Evolutionary conservation across 768 basidiomycete genomes (phyloP).

Genomic region (Leccinum truebloodii): DNA sequence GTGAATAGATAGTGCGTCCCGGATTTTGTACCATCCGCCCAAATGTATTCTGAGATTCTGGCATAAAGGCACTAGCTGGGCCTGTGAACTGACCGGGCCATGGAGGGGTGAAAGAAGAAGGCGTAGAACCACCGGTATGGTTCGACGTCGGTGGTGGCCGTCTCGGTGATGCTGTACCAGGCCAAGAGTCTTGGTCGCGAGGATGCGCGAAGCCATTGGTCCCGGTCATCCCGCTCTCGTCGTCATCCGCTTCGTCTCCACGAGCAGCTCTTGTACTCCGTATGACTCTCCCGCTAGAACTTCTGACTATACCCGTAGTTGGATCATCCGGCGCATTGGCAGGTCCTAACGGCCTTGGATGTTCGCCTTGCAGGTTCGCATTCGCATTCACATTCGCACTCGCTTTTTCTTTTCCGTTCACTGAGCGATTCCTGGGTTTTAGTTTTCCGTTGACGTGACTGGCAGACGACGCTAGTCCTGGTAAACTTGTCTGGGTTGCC

Average conservation of each 20-base stretch:
- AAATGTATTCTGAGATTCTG: slow-evolving; percentile 43
- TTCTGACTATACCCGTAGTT: slow-evolving; percentile 27
- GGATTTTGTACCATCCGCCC: slow-evolving; percentile 46
- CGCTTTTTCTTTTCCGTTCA: slow-evolving; percentile 33
- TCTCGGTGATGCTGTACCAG: slow-evolving; percentile 27
- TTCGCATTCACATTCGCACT: slow-evolving; percentile 40
- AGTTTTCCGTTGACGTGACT: slow-evolving; percentile 34
- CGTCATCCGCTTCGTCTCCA: slow-evolving; percentile 30
- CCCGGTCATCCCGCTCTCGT: slow-evolving; percentile 14
- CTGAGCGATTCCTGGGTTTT: slow-evolving; percentile 42
- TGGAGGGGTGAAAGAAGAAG: slow-evolving; percentile 23
- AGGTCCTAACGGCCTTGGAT: slow-evolving; percentile 19
- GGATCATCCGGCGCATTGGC: slow-evolving; percentile 25
- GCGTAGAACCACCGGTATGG: slow-evolving; percentile 22
- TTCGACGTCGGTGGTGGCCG: slow-evolving; percentile 14
- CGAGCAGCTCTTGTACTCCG: slow-evolving; percentile 31
- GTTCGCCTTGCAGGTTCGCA: slow-evolving; percentile 27
- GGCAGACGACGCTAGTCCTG: slow-evolving; percentile 22
- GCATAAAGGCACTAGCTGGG: slow-evolving; percentile 51
- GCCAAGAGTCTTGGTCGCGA: slow-evolving; percentile 27
- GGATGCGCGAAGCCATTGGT: slow-evolving; percentile 25
- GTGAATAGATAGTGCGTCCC: slow-evolving; percentile 67
- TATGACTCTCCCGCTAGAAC: slow-evolving; percentile 31
- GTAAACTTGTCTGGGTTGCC: slow-evolving; percentile 30
- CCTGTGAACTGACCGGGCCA: slow-evolving; percentile 46